Evolutionary conservation across 306 rosid species (phyloP).

Genomic region (Medicago truncatula): DNA sequence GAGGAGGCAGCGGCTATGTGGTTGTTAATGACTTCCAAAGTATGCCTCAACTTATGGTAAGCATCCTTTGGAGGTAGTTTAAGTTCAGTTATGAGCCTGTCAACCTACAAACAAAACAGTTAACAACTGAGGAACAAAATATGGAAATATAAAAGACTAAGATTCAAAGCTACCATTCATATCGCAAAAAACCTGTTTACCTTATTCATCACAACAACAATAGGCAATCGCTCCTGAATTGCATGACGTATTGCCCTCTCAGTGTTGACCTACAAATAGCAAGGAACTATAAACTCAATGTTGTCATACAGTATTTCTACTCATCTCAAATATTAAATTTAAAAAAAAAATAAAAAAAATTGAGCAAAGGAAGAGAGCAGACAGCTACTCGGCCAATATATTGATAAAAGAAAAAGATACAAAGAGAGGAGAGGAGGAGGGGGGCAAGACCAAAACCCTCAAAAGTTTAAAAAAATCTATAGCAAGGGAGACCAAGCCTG

Average conservation of each 20-base stretch:
- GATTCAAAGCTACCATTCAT: not conserved
- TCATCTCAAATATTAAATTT: too few relatives aligned
- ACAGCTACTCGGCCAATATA: too few relatives aligned
- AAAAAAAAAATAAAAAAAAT: too few relatives aligned
- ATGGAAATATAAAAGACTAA: not conserved
- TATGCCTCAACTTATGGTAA: conserved; percentile 90
- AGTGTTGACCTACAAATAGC: conserved; percentile 74
- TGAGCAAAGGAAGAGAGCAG: too few relatives aligned
- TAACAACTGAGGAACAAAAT: conserved; percentile 35
- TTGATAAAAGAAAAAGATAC: too few relatives aligned
- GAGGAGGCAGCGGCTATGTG: conserved; percentile 89
- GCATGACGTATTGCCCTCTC: conserved; percentile 99
- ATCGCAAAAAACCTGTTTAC: conserved; percentile 41
- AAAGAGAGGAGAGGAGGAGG: too few relatives aligned
- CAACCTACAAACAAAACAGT: conserved; percentile 64
- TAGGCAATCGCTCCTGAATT: conserved; percentile 85
- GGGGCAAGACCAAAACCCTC: too few relatives aligned
- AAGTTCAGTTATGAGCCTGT: conserved; percentile 93
- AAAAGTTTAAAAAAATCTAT: too few relatives aligned
- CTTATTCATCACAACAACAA: conserved; percentile 95
- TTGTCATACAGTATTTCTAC: not conserved
- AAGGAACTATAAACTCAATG: conserved; percentile 31
- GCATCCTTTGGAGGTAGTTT: conserved; percentile 97
- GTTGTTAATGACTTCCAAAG: conserved; percentile 85
- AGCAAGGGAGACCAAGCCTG: too few relatives aligned